Base-by-base conservation (phyloP, 176 grass and related monocot genomes). In the Carex parvula region DNA sequence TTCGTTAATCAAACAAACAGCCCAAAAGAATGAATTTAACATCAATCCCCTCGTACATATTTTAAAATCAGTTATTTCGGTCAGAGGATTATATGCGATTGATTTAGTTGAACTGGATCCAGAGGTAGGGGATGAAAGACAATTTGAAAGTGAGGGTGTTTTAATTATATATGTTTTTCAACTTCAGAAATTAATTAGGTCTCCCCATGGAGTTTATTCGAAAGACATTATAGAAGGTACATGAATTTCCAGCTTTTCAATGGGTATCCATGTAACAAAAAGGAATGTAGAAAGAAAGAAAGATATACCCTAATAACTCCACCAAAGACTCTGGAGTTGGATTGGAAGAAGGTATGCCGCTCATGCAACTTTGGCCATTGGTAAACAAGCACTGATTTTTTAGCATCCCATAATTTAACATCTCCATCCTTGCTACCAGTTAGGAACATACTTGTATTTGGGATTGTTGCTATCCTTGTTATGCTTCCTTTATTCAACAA, bases 331-430 rank as follows among this genome's bases (percentile, higher is more conserved):
- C 89, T 88, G 62, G 95, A 98, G 81, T 86, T 94, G 87, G 95
- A 89, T 64, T 98, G 92, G 69, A 98, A 94, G 92, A 98, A 98
- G 18, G 95, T 98, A 84, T 98, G 95, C 13, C 92, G 83, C 11
- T 98, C 95, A 21, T 98, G 95, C 95, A 98, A 88, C 68, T 88
- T 94, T 86, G 88, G 89, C 95, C 95, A 98, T 33, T 93, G 89
- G 83, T 85, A 93, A 69, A 98, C 86, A 54, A 94, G 64, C 64
- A 91, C 87, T 62, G 82, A 91, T 81, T 84, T 93, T 86, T 91
- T 98, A 54, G 95, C 95, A 91, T 98, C 95, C 95, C 95, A 98
- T 50, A 98, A 91, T 83, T 98, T 98, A 64, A 98, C 92, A 87
- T 94, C 95, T 86, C 95, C 95, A 89, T 98, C 92, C 89, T 98